These are phyloP conservation scores for Prunus yedoensis DNA, from an alignment of 331 rosid species.

Conservation along the genomic window DNA sequence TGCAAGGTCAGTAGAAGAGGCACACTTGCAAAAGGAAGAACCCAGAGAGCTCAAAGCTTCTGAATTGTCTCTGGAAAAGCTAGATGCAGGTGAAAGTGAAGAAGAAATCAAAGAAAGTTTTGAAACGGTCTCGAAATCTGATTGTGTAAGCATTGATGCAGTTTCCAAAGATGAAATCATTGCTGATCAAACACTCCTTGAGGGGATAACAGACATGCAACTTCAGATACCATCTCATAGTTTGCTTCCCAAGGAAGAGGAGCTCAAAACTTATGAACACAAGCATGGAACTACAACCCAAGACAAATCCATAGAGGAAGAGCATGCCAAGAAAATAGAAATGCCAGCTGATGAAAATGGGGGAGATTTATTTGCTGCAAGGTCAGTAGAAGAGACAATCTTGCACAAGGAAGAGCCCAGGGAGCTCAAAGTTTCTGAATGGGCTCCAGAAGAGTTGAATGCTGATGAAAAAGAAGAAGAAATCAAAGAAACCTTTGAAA, in stretches of 20 bases:
- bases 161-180: slow-evolving; percentile 10
- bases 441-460: background rate
- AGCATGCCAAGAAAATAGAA: slow-evolving; percentile 7
- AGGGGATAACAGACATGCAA: background rate
- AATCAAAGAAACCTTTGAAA: background rate
- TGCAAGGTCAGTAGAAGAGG: too few relatives aligned
- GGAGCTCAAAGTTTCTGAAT: slow-evolving; percentile 7
- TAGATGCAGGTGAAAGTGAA: slow-evolving; percentile 1
- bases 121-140: background rate
- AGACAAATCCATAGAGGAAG: slow-evolving; percentile 10
- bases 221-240: slow-evolving; percentile 3
- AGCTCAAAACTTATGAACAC: background rate
- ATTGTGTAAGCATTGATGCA: slow-evolving; percentile 1
- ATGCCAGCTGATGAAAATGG: background rate
- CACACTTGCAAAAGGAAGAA: too few relatives aligned
- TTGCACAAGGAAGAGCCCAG: slow-evolving; percentile 22
- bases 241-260: slow-evolving; percentile 18
- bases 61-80: too few relatives aligned
- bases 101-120: slow-evolving; percentile 16
- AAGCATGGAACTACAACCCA: slow-evolving; percentile 6
- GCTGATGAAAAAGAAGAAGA: slow-evolving; percentile 5
- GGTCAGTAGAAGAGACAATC: slow-evolving; percentile 9
- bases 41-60: too few relatives aligned
- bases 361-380: background rate
- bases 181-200: slow-evolving; percentile 4